These are phyloP conservation scores for Paralagenidium karlingii DNA, from an alignment of 352 stramenopile species.

Conservation along the genomic window DNA sequence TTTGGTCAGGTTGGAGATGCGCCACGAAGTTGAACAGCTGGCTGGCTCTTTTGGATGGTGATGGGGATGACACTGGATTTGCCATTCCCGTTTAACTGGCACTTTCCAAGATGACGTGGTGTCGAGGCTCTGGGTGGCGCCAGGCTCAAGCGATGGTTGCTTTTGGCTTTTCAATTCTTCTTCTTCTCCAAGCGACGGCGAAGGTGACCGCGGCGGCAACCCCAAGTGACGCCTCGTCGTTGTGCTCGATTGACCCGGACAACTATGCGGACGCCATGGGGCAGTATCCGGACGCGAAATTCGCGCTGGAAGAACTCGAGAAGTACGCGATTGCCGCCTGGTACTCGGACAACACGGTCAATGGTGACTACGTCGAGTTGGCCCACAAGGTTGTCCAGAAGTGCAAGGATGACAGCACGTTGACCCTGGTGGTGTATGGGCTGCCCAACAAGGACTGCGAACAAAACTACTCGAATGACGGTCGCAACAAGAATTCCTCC, in stretches of 20 bases:
- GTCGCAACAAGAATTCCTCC: constrained; percentile 14
- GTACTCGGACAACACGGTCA: constrained; percentile 41
- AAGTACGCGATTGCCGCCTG: constrained; percentile 41
- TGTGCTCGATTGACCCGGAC: constrained; percentile 30
- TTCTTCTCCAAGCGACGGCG: too few species aligned
- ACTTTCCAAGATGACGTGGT: too few species aligned
- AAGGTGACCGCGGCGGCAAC: too few species aligned
- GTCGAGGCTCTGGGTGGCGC: too few species aligned
- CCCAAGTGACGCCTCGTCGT: too few species aligned
- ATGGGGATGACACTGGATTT: too few species aligned
- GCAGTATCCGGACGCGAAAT: constrained; percentile 20
- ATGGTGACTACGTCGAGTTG: constrained; percentile 17
- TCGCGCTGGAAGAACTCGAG: constrained; percentile 21
- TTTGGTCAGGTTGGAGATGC: too few species aligned
- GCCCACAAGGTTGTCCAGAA: constrained; percentile 15
- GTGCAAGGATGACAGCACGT: constrained; percentile 15
- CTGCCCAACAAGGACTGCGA: constrained; percentile 66
- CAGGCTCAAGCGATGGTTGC: too few species aligned
- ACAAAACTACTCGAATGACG: constrained; percentile 19
- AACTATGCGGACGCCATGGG: constrained; percentile 31
- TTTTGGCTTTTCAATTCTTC: too few species aligned
- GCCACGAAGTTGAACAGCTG: too few species aligned
- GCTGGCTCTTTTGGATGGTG: too few species aligned
- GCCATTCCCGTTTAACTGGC: too few species aligned
- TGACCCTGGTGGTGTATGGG: constrained; percentile 42